Percentiles rank a stretch among this genome's conserved stretches.
These are phyloP conservation scores for Aquilaria yunnanensis DNA, from an alignment of 345 rosid species.

Conservation along the genomic window DNA sequence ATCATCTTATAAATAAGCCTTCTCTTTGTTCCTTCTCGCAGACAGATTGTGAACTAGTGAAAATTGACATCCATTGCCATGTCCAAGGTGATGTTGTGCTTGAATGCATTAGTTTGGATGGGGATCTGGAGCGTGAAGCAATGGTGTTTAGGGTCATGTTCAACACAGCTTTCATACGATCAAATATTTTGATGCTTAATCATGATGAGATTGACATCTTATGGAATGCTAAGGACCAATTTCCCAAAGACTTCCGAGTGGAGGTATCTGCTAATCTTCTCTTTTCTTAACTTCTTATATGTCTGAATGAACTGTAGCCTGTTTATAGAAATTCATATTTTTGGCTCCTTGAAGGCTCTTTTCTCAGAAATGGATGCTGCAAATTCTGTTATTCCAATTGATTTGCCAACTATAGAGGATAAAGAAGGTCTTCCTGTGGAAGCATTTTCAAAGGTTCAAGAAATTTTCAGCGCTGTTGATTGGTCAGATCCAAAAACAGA, in stretches of 20 bases:
- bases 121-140: conserved; percentile 53
- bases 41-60: conserved; percentile 59
- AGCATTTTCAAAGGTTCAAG: conserved; percentile 62
- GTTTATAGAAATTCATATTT: conserved; percentile 13
- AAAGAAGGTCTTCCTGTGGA: conserved; percentile 62
- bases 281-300: conserved; percentile 1
- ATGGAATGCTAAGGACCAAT: conserved; percentile 57
- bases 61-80: conserved; percentile 64
- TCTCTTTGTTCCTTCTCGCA: conserved; percentile 29
- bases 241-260: conserved; percentile 62
- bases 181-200: conserved; percentile 58
- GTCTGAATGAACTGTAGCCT: conserved; percentile 12
- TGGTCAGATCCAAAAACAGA: conserved; percentile 51
- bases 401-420: conserved; percentile 43
- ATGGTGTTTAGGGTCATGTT: conserved; percentile 78
- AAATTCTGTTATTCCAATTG: conserved; percentile 36
- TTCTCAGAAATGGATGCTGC: conserved; percentile 64
- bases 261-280: conserved; percentile 42
- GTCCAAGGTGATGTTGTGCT: conserved; percentile 77
- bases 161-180: conserved; percentile 65
- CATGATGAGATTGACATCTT: conserved; percentile 60
- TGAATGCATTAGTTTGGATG: conserved; percentile 57
- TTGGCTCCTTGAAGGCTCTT: conserved; percentile 47
- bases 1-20: too few species aligned
- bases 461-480: conserved; percentile 50